A percentile compares a stretch with the other conserved stretches of the same genome.
Evolutionary conservation across 1,139 yeast species (phyloP).

Genomic region (Entelexis paramagnoliae): DNA sequence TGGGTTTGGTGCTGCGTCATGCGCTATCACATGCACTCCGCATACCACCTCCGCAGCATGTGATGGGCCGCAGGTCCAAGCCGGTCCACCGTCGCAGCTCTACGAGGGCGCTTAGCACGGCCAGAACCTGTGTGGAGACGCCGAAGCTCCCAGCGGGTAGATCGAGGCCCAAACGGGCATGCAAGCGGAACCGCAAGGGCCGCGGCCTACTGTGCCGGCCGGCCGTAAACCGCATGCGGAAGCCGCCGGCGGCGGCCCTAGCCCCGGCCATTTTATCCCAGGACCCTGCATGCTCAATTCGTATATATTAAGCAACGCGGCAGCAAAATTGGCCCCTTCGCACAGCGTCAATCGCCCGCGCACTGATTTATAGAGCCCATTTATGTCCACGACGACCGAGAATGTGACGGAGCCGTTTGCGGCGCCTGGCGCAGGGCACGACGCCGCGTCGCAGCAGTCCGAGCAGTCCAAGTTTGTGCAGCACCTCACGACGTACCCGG

Average conservation of each 20-base stretch:
- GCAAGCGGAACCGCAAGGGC: neutral
- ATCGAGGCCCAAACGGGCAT: neutral
- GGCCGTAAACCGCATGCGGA: neutral
- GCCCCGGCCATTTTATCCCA: neutral
- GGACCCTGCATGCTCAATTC: neutral
- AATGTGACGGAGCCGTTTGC: neutral
- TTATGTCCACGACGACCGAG: conserved; percentile 4
- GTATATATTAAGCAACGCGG: neutral
- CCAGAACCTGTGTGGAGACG: neutral
- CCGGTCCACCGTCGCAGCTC: neutral
- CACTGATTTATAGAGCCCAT: neutral
- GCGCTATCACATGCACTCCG: conserved; percentile 2
- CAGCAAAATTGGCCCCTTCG: neutral
- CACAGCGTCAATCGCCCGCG: neutral
- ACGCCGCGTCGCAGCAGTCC: conserved; percentile 10
- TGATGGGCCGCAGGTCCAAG: neutral
- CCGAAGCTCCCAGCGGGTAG: too few species aligned
- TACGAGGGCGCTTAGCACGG: neutral
- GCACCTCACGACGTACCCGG: conserved; percentile 44
- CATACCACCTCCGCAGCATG: neutral
- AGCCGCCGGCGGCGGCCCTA: neutral
- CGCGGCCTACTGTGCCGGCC: neutral
- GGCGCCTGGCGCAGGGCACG: neutral
- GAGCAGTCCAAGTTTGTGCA: conserved; percentile 32
- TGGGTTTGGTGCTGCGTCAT: neutral